Conservation (phyloP, 441 rosid species). For the Eruca vesicaria region DNA sequence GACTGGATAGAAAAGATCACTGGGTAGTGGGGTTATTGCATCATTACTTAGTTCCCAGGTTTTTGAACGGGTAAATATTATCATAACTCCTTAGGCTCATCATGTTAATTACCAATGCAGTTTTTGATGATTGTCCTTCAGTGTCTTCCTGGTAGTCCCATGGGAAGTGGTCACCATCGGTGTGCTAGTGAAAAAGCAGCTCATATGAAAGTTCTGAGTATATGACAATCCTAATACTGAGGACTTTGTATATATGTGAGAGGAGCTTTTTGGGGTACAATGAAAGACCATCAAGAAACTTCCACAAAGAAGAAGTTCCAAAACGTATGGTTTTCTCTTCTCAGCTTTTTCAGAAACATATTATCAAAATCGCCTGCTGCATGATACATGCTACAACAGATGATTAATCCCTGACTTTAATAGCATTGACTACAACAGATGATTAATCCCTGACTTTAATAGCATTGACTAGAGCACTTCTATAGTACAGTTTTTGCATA, state of each 20-base stretch:
- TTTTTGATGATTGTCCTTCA: slow-evolving; percentile 42
- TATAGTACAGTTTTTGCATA: too few species aligned
- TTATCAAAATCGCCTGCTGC: too few species aligned
- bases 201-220: slow-evolving; percentile 97
- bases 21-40: slow-evolving; percentile 98
- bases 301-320: slow-evolving; percentile 64
- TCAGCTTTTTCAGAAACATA: too few species aligned
- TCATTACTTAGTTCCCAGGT: slow-evolving; percentile 97
- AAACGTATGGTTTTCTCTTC: slow-evolving; percentile 54
- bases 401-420: too few species aligned
- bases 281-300: slow-evolving; percentile 73
- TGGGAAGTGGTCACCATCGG: slow-evolving; percentile 97
- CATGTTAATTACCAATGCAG: slow-evolving; percentile 17
- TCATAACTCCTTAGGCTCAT: slow-evolving; percentile 3
- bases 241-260: slow-evolving; percentile 71
- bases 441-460: too few species aligned
- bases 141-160: slow-evolving; percentile 79
- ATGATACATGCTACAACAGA: too few species aligned
- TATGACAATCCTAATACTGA: slow-evolving; percentile 81
- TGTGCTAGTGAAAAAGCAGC: slow-evolving; percentile 99
- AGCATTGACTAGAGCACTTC: too few species aligned
- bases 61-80: slow-evolving; percentile 75
- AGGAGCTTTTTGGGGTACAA: slow-evolving; percentile 56
- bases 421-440: too few species aligned
- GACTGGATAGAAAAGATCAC: slow-evolving; percentile 99